phyloP scores from a whole-genome alignment of 371 early-diverging fungal species.

The Rhizopus arrhizus region DNA sequence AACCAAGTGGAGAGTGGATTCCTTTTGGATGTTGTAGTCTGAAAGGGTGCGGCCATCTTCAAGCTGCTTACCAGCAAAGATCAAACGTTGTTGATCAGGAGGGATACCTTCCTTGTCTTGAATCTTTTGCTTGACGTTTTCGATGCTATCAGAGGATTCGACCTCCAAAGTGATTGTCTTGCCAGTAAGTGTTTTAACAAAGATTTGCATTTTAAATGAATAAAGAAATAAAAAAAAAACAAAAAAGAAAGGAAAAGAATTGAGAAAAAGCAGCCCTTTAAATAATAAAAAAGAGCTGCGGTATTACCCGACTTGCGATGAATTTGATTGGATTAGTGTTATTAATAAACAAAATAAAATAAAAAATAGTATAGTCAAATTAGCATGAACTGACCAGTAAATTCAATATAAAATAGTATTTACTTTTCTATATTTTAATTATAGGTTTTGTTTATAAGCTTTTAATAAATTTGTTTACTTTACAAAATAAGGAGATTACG shows the following conservation, averaged over 20 bases:
- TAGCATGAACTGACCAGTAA: neutral
- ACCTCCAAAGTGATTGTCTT: conserved; percentile 99
- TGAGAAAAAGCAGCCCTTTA: conserved; percentile 1
- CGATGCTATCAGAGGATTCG: conserved; percentile 90
- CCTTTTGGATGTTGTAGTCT: conserved; percentile 87
- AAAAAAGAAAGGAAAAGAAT: neutral
- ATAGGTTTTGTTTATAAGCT: too few relatives aligned
- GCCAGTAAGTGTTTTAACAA: conserved; percentile 98
- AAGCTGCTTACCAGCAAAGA: conserved; percentile 99
- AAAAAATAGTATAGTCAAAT: neutral
- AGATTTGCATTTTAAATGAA: conserved; percentile 67
- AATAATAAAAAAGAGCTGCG: neutral
- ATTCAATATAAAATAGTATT: neutral
- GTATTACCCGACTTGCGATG: neutral
- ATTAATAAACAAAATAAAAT: neutral
- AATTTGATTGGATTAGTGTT: neutral
- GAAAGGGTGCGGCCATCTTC: conserved; percentile 90
- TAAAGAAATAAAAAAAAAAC: conserved; percentile 4
- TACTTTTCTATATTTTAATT: neutral
- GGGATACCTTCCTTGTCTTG: conserved; percentile 93
- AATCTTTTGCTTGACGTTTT: conserved; percentile 95
- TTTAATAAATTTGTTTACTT: too few relatives aligned
- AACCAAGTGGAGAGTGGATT: conserved; percentile 96
- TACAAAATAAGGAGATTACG: too few relatives aligned
- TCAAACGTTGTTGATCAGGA: conserved; percentile 98